Base-by-base conservation (phyloP, 768 basidiomycete species). In the Tulasnella sp. region DNA sequence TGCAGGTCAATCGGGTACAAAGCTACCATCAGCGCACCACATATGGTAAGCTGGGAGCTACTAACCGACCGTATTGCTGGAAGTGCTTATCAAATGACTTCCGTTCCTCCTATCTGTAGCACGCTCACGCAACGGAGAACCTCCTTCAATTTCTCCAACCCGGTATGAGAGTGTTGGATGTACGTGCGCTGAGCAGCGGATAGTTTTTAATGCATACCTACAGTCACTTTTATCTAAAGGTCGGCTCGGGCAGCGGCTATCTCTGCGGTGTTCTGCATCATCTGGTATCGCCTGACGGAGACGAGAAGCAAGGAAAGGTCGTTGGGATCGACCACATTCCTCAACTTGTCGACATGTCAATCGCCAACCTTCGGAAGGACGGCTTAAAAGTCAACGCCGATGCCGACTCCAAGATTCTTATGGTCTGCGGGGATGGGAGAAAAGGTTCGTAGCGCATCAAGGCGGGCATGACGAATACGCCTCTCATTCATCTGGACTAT, bases 11-110 rank as follows among this genome's bases (percentile, higher is more conserved):
- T 96, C 76, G 93, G 94, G 2, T 90, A 93, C 83, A 92, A 91
- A 18, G 97, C 96, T 20, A 99, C 97, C 0, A 98, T 99, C 82
- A 95, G 94, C 54, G 97, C 97, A 0, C 97, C 97, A 1, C 97
- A 99, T 85, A 99, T 99, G 97, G 94, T 93, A 77, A 84, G 84
- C 50, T 48, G 60, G 42, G 8, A 20, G 72, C 8, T 31, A 14
- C 12, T 24, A 4, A 48, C 1, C 3, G 22, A 9, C 60, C 60
- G n/a, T 24, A 54, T 40, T 24, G 60, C 46, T 31, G 11, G 50
- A 50, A 24, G 16, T 50, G 50, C 50, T 50, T 50, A 50, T 20
- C 18, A 14, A 16, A 34, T 28, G 69, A 73, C 69, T 37, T 18
- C n/a, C 54, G 3, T 14, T 34, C 76, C 46, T 76, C 46, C 37